phyloP scores from a whole-genome alignment of 805 yeast genomes.

The Schwanniomyces yamadae region DNA sequence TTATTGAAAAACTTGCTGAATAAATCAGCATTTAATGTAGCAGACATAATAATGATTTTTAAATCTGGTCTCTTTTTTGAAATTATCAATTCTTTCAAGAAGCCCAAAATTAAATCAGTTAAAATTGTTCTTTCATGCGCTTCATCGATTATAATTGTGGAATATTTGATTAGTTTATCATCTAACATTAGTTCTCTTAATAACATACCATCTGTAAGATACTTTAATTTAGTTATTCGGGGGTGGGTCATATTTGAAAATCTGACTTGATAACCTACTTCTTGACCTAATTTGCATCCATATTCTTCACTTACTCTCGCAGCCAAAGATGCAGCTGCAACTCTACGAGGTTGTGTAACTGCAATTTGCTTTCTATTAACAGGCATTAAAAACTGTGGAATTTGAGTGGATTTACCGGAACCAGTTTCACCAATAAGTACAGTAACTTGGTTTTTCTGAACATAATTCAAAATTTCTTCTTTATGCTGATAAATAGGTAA shows the following conservation, averaged over 20 bases:
- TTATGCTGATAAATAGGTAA: conserved; percentile 79
- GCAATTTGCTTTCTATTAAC: conserved; percentile 61
- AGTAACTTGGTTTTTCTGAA: conserved; percentile 61
- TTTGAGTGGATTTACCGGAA: conserved; percentile 96
- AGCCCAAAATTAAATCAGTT: conserved; percentile 88
- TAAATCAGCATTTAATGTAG: conserved; percentile 89
- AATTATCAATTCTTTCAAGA: conserved; percentile 64
- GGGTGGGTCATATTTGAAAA: conserved; percentile 69
- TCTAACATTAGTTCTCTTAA: conserved; percentile 86
- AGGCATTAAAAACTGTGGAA: conserved; percentile 84
- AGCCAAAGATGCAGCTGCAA: conserved; percentile 94
- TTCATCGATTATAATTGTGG: conserved; percentile 85
- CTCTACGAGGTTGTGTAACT: conserved; percentile 96
- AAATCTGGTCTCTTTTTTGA: conserved; percentile 54
- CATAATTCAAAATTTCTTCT: conserved; percentile 55
- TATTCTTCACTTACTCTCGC: conserved; percentile 87
- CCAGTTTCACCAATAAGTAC: conserved; percentile 96
- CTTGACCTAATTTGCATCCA: conserved; percentile 73
- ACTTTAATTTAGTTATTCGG: conserved; percentile 67
- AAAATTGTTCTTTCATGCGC: conserved; percentile 96
- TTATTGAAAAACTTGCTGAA: conserved; percentile 74
- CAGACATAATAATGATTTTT: conserved; percentile 87
- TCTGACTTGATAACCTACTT: conserved; percentile 91
- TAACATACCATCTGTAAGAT: conserved; percentile 96
- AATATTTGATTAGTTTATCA: conserved; percentile 58